These are phyloP conservation scores for Davidsoniella eucalypti DNA, from an alignment of 2,329 filamentous ascomycete genomes.

Conservation along the genomic window DNA sequence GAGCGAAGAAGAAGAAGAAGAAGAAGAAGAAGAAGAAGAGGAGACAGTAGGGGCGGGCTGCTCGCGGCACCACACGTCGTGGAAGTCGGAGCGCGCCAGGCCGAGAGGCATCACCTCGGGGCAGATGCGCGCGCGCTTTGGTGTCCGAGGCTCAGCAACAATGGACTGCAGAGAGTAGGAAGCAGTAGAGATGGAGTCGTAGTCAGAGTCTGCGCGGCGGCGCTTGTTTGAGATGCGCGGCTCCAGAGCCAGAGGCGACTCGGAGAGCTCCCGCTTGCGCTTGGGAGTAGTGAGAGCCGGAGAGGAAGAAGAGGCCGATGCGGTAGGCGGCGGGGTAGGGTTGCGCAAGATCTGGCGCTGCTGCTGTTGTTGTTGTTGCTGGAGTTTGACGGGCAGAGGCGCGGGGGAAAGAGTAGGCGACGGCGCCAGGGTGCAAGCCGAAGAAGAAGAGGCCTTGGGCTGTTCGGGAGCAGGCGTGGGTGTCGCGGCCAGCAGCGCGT, in stretches of 20 bases:
- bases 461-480: constrained; percentile 13
- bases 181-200: constrained; percentile 13
- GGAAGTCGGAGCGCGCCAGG: constrained; percentile 41
- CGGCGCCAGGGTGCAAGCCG: constrained; percentile 1
- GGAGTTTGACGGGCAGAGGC: constrained; percentile 1
- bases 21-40: constrained; percentile 7
- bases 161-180: constrained; percentile 10
- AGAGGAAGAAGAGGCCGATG: constrained; percentile 23
- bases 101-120: constrained; percentile 44
- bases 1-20: constrained; percentile 21
- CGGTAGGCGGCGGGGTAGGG: constrained; percentile 26
- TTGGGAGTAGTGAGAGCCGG: constrained; percentile 37
- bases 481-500: constrained; percentile 36
- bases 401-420: constrained; percentile 2
- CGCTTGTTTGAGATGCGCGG: constrained; percentile 30
- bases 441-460: background rate
- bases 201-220: constrained; percentile 25
- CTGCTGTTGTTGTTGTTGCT: background rate
- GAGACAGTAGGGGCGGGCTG: constrained; percentile 1
- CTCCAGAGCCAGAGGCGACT: constrained; percentile 5
- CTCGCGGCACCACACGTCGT: constrained; percentile 19
- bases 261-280: constrained; percentile 16
- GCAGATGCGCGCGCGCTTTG: constrained; percentile 43
- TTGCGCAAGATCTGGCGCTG: constrained; percentile 18
- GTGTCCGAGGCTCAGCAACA: constrained; percentile 30